Evolutionary conservation across 257 asterid genomes (phyloP).

Genomic region (Mentha longifolia): DNA sequence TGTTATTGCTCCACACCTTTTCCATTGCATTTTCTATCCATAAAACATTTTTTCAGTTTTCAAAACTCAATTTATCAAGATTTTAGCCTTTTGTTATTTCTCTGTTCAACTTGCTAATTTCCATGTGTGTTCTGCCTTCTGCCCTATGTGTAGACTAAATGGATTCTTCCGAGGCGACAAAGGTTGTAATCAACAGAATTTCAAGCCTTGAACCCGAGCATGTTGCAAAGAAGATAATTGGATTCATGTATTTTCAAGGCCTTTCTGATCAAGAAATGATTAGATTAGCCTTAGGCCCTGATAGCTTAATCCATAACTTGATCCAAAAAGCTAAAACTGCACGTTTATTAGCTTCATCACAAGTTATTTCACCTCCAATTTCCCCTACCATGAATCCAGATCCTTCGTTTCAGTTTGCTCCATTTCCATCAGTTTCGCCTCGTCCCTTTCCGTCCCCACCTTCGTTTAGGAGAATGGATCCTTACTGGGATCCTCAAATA

Average conservation of each 20-base stretch:
- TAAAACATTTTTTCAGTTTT: constrained; percentile 21
- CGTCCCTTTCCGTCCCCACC: constrained; percentile 40
- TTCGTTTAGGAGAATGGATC: constrained; percentile 39
- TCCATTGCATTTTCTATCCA: constrained; percentile 23
- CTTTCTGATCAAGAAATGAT: constrained; percentile 81
- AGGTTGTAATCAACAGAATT: constrained; percentile 60
- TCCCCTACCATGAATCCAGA: constrained; percentile 63
- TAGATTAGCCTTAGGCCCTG: constrained; percentile 82
- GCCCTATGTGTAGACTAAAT: constrained; percentile 36
- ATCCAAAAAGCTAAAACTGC: constrained; percentile 55
- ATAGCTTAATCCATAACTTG: constrained; percentile 52
- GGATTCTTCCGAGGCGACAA: constrained; percentile 70
- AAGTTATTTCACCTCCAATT: constrained; percentile 55
- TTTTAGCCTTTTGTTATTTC: neutral
- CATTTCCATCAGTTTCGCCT: constrained; percentile 46
- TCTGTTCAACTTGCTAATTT: constrained; percentile 22
- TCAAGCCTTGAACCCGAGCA: constrained; percentile 61
- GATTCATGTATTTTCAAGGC: constrained; percentile 61
- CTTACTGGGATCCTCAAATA: constrained; percentile 50
- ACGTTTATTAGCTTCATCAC: constrained; percentile 42
- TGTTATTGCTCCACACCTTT: constrained; percentile 30
- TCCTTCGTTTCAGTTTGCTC: constrained; percentile 41
- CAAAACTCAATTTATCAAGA: neutral
- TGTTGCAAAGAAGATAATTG: constrained; percentile 66
- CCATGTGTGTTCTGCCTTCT: neutral